Evolutionary conservation across 306 rosid species (phyloP).

Genomic region (Leucaena leucocephala): DNA sequence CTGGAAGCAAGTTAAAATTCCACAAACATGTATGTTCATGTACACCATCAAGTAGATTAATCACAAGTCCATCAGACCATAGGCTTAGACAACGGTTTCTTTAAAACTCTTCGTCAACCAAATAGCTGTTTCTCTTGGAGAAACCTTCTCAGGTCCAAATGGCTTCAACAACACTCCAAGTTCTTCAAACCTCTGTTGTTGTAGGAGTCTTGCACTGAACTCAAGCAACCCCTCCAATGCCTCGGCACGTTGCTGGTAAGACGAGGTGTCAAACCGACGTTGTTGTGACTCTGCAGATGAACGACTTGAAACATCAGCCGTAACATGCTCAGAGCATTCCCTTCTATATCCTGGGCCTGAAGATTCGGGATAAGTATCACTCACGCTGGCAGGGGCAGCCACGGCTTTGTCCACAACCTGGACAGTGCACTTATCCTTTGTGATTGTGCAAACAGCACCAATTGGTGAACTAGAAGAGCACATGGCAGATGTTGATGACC

Average conservation of each 20-base stretch:
- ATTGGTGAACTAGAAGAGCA: conserved; percentile 38
- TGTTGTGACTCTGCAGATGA: conserved; percentile 64
- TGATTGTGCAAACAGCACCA: conserved; percentile 58
- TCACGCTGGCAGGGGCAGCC: conserved; percentile 41
- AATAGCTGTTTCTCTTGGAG: conserved; percentile 97
- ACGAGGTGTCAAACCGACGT: conserved; percentile 74
- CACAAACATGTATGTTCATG: conserved; percentile 30
- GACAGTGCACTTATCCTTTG: conserved; percentile 84
- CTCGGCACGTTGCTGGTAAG: conserved; percentile 86
- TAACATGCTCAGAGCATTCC: conserved; percentile 60
- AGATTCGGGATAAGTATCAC: conserved; percentile 47
- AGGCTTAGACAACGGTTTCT: conserved; percentile 45
- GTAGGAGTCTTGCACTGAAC: conserved; percentile 87
- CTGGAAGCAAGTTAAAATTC: conserved; percentile 25
- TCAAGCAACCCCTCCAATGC: conserved; percentile 98
- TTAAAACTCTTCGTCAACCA: conserved; percentile 98
- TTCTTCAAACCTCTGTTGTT: conserved; percentile 77
- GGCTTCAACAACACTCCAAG: conserved; percentile 96
- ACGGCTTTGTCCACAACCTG: conserved; percentile 56
- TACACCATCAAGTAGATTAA: conserved; percentile 26
- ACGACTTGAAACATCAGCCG: conserved; percentile 68
- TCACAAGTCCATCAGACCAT: conserved; percentile 18
- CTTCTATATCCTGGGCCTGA: conserved; percentile 40
- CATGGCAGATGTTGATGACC: conserved; percentile 51
- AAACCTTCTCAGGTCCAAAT: conserved; percentile 90